Evolutionary conservation across 2,329 filamentous ascomycete genomes (phyloP).

Genomic region (Fusarium sp.): DNA sequence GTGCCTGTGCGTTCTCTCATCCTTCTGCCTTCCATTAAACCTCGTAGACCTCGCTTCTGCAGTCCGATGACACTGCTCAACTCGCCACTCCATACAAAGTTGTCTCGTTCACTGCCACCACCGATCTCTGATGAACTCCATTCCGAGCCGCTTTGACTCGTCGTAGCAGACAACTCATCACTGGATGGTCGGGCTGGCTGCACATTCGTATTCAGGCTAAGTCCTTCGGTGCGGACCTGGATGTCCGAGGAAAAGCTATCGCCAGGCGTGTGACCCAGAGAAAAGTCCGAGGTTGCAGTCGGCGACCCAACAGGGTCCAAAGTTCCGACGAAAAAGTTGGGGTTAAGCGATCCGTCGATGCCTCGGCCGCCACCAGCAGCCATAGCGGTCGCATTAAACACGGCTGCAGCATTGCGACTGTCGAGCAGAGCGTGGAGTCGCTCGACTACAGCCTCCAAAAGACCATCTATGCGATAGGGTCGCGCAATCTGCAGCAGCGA

Average conservation of each 20-base stretch:
- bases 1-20: constrained; percentile 76
- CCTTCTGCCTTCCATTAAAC: constrained; percentile 91
- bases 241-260: constrained; percentile 47
- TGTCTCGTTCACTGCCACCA: constrained; percentile 60
- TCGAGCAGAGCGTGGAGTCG: constrained; percentile 89
- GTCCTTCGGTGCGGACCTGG: constrained; percentile 49
- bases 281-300: constrained; percentile 48
- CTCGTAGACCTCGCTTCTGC: constrained; percentile 90
- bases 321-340: constrained; percentile 67
- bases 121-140: constrained; percentile 63
- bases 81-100: constrained; percentile 77
- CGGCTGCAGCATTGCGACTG: constrained; percentile 91
- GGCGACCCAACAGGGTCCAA: constrained; percentile 54
- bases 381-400: constrained; percentile 99
- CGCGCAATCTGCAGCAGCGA: constrained; percentile 92
- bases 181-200: constrained; percentile 52
- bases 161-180: constrained; percentile 60
- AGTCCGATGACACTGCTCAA: constrained; percentile 90
- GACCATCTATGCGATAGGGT: constrained; percentile 90
- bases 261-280: constrained; percentile 44
- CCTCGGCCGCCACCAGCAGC: constrained; percentile 91
- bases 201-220: constrained; percentile 61
- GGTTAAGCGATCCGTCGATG: constrained; percentile 72
- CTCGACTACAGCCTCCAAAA: constrained; percentile 92
- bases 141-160: constrained; percentile 63